Conservation (phyloP, 2,329 filamentous ascomycete species). For the Phialocephala subalpina region DNA sequence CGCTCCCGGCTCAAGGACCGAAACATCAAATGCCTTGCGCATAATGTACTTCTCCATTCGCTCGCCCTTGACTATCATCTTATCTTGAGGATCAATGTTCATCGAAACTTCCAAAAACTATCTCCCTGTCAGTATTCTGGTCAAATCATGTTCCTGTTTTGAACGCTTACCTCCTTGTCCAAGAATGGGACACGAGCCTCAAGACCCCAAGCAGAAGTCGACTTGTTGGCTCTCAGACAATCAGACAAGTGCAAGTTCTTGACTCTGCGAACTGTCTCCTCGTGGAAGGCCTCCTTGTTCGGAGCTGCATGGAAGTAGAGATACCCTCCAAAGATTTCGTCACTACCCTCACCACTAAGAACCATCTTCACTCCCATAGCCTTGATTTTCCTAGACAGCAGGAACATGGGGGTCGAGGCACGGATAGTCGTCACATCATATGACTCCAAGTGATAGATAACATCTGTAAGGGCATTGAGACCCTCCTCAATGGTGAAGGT, state of each 20-base stretch:
- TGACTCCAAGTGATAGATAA: conserved; percentile 97
- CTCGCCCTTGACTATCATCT: conserved; percentile 78
- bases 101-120: conserved; percentile 91
- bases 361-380: conserved; percentile 99
- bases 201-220: conserved; percentile 95
- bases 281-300: conserved; percentile 90
- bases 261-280: conserved; percentile 91
- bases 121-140: conserved; percentile 29
- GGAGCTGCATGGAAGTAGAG: conserved; percentile 98
- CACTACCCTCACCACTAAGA: conserved; percentile 92
- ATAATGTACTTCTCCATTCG: conserved; percentile 96
- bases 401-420: conserved; percentile 98
- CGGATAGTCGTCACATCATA: conserved; percentile 99
- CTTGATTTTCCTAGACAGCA: conserved; percentile 98
- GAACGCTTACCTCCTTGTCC: conserved; percentile 78
- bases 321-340: conserved; percentile 98
- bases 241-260: conserved; percentile 98
- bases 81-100: conserved; percentile 93
- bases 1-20: conserved; percentile 75
- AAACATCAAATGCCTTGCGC: conserved; percentile 96
- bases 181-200: conserved; percentile 98
- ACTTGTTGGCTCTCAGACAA: conserved; percentile 98
- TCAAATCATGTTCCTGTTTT: not conserved
- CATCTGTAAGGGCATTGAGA: conserved; percentile 94
- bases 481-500: conserved; percentile 98